Percentiles rank a stretch among this genome's conserved stretches.
Conservation (phyloP, 2,329 filamentous ascomycete genomes). For the Apiospora sp. region DNA sequence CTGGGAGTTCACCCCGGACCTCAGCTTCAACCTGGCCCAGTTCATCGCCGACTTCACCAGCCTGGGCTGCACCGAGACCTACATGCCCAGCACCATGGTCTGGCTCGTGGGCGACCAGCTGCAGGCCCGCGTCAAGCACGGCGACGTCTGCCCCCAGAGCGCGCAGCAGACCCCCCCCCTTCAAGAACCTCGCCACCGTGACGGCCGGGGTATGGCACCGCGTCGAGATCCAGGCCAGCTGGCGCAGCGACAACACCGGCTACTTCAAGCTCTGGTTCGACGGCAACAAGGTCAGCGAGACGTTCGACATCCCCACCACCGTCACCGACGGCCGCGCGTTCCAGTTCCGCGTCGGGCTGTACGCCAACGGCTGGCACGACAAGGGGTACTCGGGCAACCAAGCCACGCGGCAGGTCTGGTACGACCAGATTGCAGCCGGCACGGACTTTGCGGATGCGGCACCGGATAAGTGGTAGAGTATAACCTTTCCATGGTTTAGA, state of each 20-base stretch:
- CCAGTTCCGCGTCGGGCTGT: constrained; percentile 56
- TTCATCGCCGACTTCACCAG: constrained; percentile 59
- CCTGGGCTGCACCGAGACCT: constrained; percentile 52
- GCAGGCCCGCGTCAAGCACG: constrained; percentile 50
- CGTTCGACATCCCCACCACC: constrained; percentile 51
- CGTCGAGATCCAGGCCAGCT: constrained; percentile 54
- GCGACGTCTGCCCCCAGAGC: constrained; percentile 44
- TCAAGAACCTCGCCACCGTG: constrained; percentile 47
- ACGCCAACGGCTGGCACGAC: constrained; percentile 60
- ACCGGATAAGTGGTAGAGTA: constrained; percentile 32
- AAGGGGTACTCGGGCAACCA: constrained; percentile 49
- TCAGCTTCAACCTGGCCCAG: constrained; percentile 57
- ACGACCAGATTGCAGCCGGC: constrained; percentile 56
- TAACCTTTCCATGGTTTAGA: too few relatives aligned
- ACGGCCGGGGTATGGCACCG: constrained; percentile 54
- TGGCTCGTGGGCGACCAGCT: constrained; percentile 54
- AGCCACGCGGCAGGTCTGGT: constrained; percentile 56
- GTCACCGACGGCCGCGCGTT: constrained; percentile 52
- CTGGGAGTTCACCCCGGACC: constrained; percentile 54
- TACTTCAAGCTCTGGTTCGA: constrained; percentile 57
- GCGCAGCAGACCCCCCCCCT: constrained; percentile 42
- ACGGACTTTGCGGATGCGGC: constrained; percentile 50
- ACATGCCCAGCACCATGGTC: constrained; percentile 58
- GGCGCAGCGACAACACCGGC: constrained; percentile 53
- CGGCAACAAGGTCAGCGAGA: constrained; percentile 52